Evolutionary conservation across 345 rosid species (phyloP), one percentile per base, ranked within the genome.

Genomic region (Pistacia vera): DNA sequence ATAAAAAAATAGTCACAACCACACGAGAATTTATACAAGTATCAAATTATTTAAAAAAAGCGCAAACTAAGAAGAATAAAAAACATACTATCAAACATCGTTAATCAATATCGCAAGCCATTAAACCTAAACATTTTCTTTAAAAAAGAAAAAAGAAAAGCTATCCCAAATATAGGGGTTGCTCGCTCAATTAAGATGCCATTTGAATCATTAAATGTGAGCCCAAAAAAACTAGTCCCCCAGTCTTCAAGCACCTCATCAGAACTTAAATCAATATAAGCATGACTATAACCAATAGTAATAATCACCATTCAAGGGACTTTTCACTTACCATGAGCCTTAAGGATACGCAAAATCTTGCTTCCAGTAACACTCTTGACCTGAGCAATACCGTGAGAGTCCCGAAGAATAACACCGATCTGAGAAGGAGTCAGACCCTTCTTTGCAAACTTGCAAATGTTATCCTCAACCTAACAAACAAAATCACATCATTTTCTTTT

Each of bases 401-500:
- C 95, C 80, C 93, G 92, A 65, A 91, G 95, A 70, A 91, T 86
- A 13, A 91, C 91, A 81, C 95, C 95, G 28, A 91, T 91, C 83
- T 91, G 95, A 8, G 95, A 91, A 20, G 95, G 95, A 14, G 92
- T 89, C 83, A 91, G 68, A 61, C 95, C 93, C 73, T 91, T 91
- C 85, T 91, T 91, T 0, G 95, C 95, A 80, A 91, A 85, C 83
- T 86, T 91, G 80, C 92, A 87, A 41, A 90, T 90, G 68, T 86
- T 86, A 4, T 90, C 92, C 41, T 89, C 92, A 54, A 90, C 92
- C 92, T 88, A 51, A 66, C 4, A 81, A 25, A 63, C 6, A 11
- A 35, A 41, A 5, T 4, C n/a, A 2, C 49, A 20, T 5, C 54
- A 68, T 33, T 20, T 41, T 22, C 22, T 6, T 41, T 41, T 41